Base-by-base conservation (phyloP, 306 rosid species). In the Leucaena leucocephala region DNA sequence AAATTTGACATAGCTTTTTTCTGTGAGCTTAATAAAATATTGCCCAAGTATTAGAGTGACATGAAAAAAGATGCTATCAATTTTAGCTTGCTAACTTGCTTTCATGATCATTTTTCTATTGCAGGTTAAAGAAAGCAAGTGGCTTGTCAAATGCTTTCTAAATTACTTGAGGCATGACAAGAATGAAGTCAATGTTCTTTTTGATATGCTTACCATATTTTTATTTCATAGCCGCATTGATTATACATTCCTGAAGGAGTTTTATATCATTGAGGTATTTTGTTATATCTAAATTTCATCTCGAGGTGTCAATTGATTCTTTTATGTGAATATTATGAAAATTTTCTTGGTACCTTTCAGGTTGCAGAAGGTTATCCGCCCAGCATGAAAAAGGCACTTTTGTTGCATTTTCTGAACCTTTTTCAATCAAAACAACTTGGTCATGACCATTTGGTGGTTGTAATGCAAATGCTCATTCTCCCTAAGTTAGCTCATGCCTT, bases 401-500 rank as follows among this genome's bases (percentile, higher is more conserved):
- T 96, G 27, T 74, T 88, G 82, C 99, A 96, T 87, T 96, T 96
- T 68, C 82, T 96, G 61, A 87, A 78, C 80, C 93, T 96, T 80
- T 96, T 93, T 86, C 99, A 96, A 78, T 93, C 92, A 55, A 93
- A 91, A 84, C 94, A 90, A 82, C 96, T 93, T 81, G 88, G 86
- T 74, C 97, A 86, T 38, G 99, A 93, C 78, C 99, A 96, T 84
- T 89, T 96, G 87, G 98, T 96, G 80, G 86, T 93, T 75, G 91
- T 93, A 71, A 96, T 96, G 98, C 99, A 96, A 91, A 93, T 96
- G 98, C 96, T 96, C 35, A 89, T 96, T 82, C 99, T 96, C 80
- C 99, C 99, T 40, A 96, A 93, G 99, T 96, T 96, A 74, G 97
- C 98, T 71, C 98, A 96, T 76, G 92, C 99, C 76, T 96, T 96